phyloP scores from a whole-genome alignment of 2,329 filamentous ascomycete species.

The Nigrospora oryzae region DNA sequence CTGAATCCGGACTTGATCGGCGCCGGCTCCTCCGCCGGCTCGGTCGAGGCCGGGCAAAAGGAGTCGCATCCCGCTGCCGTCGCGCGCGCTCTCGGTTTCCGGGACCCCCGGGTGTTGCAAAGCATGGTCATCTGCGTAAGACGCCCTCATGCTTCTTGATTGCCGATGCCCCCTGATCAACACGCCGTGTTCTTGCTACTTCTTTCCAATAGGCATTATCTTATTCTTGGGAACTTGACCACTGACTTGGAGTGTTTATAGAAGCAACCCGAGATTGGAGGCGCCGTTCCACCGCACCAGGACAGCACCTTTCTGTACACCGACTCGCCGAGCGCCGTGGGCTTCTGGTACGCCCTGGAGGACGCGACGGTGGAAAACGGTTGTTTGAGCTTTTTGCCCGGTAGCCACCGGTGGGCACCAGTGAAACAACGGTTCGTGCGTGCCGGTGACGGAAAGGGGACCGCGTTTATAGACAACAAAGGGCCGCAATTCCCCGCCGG shows the following conservation, averaged over 20 bases:
- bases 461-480: conserved; percentile 63
- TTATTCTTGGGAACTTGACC: no score
- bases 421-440: conserved; percentile 71
- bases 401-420: conserved; percentile 65
- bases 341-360: conserved; percentile 96
- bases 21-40: conserved; percentile 35
- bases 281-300: conserved; percentile 83
- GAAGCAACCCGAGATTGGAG: conserved; percentile 94
- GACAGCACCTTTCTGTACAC: conserved; percentile 93
- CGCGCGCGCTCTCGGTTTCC: conserved; percentile 63
- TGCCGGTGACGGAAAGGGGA: conserved; percentile 39
- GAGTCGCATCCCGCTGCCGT: conserved; percentile 47
- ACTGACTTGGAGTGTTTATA: no score
- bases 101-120: conserved; percentile 71
- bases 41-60: conserved; percentile 18
- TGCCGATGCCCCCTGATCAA: no score
- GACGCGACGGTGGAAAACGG: conserved; percentile 83
- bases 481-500: conserved; percentile 55
- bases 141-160: no score
- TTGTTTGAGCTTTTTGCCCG: conserved; percentile 77
- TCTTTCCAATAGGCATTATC: no score
- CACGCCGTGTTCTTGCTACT: no score
- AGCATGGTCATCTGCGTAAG: conserved; percentile 83
- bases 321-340: conserved; percentile 77
- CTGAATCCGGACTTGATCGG: conserved; percentile 33